Evolutionary conservation across 257 asterid species (phyloP), one percentile per base, ranked within the genome.

Genomic region (Solanum tarijense): DNA sequence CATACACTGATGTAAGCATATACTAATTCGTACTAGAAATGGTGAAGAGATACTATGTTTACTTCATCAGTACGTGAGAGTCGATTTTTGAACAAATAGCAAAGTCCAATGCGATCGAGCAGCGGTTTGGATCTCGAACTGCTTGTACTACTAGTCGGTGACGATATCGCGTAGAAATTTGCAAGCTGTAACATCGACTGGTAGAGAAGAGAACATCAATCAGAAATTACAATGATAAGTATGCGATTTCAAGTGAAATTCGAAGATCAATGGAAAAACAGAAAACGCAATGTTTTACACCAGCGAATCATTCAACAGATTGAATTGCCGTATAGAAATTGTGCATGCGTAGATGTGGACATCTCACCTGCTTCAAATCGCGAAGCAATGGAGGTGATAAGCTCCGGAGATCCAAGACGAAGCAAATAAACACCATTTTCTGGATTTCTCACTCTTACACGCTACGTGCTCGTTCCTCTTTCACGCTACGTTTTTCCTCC

Each of bases 161-260:
- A 46, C 71, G 94, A 93, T 83, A 92, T 89, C 12, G 98, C 95
- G 66, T 94, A 93, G 92, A 90, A 95, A 89, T 95, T 96, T 72
- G 98, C 98, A 43, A 96, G 98, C 96, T 94, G 98, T 92, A 95
- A 86, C 82, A 96, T 31, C 38, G 98, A 92, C 98, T 97, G 92
- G 84, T 72, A 39, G 71, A 36, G 86, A 46, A 66, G 88, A 85
- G 87, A 74, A 25, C 23, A 68, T 78, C 31, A 48, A 29, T 32
- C 88, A 86, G 29, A 72, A 69, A 7, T 60, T 71, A 13, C 12
- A 43, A 32, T 21, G 27, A 31, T 39, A 85, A 6, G 52, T 39
- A 68, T 38, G 41, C 18, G 11, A 65, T 27, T 12, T n/a, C 2
- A 81, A 65, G 36, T 55, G 25, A 35, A 69, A 89, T 83, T 86